Evolutionary conservation across 2,329 filamentous ascomycete species (phyloP).

Genomic region (Thermoascus crustaceus): DNA sequence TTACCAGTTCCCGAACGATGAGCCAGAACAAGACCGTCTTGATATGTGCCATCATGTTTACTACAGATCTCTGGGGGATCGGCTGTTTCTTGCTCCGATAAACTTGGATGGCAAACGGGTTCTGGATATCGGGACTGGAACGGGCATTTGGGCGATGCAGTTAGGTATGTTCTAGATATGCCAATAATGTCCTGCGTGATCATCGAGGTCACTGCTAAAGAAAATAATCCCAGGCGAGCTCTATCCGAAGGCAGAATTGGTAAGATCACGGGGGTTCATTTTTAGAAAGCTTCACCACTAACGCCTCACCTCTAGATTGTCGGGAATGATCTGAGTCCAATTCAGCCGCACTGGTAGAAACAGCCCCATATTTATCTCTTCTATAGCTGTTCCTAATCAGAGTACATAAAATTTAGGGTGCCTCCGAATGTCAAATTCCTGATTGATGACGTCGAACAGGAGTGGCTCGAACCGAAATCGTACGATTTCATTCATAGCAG

Average conservation of each 20-base stretch:
- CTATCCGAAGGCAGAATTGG: background rate
- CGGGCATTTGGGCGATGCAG: background rate
- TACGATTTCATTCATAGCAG: slow-evolving; percentile 52
- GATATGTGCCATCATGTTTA: slow-evolving; percentile 2
- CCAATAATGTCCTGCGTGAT: background rate
- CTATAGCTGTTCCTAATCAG: background rate
- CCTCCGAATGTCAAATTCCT: slow-evolving; percentile 56
- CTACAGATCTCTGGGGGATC: slow-evolving; percentile 3
- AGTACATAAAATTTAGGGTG: slow-evolving; percentile 25
- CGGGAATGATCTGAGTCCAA: slow-evolving; percentile 17
- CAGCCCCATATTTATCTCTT: background rate
- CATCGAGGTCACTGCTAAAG: slow-evolving; percentile 1
- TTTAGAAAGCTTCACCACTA: background rate
- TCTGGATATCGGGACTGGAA: slow-evolving; percentile 8
- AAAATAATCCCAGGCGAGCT: background rate
- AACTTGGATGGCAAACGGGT: slow-evolving; percentile 5
- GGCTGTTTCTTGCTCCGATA: slow-evolving; percentile 6
- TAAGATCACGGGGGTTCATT: background rate
- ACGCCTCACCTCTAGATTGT: slow-evolving; percentile 2
- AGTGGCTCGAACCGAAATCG: slow-evolving; percentile 47
- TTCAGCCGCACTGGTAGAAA: slow-evolving; percentile 11
- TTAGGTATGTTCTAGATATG: background rate
- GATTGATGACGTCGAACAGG: slow-evolving; percentile 53
- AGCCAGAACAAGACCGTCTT: slow-evolving; percentile 7
- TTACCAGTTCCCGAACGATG: slow-evolving; percentile 8